Percentiles rank a stretch among this genome's conserved stretches.
phyloP scores from a whole-genome alignment of 495 filamentous ascomycete species.

The Wilcoxina mikolae region DNA sequence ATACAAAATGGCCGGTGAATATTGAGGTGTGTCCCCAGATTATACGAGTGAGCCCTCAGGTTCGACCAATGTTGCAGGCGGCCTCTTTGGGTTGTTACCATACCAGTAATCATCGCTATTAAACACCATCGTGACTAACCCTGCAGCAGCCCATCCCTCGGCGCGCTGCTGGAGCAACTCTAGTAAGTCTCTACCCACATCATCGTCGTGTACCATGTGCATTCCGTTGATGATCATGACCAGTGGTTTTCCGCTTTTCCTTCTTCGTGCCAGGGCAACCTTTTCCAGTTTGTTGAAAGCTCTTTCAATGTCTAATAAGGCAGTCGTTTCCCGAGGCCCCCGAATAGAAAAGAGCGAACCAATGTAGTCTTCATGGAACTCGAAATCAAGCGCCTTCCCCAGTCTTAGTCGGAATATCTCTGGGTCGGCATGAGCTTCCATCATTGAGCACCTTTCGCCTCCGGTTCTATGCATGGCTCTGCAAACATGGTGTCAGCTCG shows the following conservation, averaged over 20 bases:
- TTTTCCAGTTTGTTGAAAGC: slow-evolving; percentile 97
- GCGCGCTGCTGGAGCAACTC: slow-evolving; percentile 92
- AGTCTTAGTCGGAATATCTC: slow-evolving; percentile 89
- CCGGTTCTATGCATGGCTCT: slow-evolving; percentile 74
- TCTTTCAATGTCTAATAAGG: slow-evolving; percentile 83
- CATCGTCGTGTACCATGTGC: slow-evolving; percentile 79
- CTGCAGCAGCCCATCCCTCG: slow-evolving; percentile 85
- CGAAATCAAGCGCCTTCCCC: slow-evolving; percentile 86
- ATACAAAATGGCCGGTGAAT: too few species aligned
- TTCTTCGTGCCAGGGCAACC: slow-evolving; percentile 59
- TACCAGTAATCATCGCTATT: slow-evolving; percentile 92
- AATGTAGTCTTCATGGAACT: slow-evolving; percentile 83
- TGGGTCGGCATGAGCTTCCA: slow-evolving; percentile 86
- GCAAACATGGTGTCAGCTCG: slow-evolving; percentile 1
- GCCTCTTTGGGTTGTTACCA: neutral
- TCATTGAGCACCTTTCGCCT: slow-evolving; percentile 76
- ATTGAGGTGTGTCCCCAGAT: too few species aligned
- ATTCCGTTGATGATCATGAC: slow-evolving; percentile 82
- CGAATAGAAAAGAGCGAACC: slow-evolving; percentile 87
- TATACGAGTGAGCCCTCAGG: too few species aligned
- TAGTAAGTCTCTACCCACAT: slow-evolving; percentile 76
- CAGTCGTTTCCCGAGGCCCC: slow-evolving; percentile 78
- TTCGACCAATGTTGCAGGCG: too few species aligned
- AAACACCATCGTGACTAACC: slow-evolving; percentile 76
- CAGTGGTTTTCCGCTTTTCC: slow-evolving; percentile 47